Evolutionary conservation across 1,284 basidiomycete species (phyloP).

Genomic region (Tilletia caries): DNA sequence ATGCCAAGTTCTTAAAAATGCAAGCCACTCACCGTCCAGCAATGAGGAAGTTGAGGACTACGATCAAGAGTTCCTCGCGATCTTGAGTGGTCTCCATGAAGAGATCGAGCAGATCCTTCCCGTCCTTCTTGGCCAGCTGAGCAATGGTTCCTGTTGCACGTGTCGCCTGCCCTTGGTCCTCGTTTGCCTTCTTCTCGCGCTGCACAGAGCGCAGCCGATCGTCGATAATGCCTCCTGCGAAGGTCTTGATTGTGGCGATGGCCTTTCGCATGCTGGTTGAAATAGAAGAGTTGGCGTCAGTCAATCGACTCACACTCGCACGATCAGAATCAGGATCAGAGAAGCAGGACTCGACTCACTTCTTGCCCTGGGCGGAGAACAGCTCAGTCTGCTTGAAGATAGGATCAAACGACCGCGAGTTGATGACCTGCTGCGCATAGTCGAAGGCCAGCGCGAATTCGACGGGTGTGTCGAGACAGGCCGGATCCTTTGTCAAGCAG

Average conservation of each 20-base stretch:
- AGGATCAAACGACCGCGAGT: conserved; percentile 36
- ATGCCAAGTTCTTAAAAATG: no score
- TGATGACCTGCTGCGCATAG: conserved; percentile 45
- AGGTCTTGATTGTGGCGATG: conserved; percentile 28
- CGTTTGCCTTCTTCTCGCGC: neutral
- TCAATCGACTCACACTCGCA: no score
- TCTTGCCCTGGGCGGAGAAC: conserved; percentile 25
- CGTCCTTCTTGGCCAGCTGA: conserved; percentile 22
- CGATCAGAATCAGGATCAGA: no score
- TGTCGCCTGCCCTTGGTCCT: neutral
- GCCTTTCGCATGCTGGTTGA: neutral
- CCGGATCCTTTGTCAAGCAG: conserved; percentile 28
- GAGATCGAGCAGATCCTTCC: conserved; percentile 53
- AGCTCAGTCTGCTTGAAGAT: conserved; percentile 31
- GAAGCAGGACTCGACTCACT: conserved; percentile 1
- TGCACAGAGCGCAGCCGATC: conserved; percentile 20
- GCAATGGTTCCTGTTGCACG: neutral
- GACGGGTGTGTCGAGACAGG: conserved; percentile 33
- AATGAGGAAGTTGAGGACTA: conserved; percentile 41
- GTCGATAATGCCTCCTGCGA: conserved; percentile 35
- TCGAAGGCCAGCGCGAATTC: conserved; percentile 51
- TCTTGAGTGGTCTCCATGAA: conserved; percentile 55
- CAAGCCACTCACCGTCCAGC: conserved; percentile 27
- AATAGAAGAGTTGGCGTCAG: no score
- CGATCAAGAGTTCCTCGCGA: conserved; percentile 47